Base-by-base conservation (phyloP, 805 yeast genomes). In the Wickerhamiella lipophila region DNA sequence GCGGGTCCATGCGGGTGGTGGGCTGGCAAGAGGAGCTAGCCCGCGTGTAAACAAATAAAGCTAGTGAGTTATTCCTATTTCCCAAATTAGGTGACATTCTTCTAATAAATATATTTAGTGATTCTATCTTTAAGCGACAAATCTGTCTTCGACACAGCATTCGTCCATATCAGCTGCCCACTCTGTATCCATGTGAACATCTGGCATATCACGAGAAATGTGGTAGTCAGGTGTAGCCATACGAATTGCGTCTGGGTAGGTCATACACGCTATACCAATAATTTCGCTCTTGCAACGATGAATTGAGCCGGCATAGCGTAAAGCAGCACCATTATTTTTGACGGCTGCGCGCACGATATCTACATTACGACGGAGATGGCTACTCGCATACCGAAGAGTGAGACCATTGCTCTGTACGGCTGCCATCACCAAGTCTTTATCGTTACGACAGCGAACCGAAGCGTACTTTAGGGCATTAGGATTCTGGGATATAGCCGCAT, bases 291-390 rank as follows among this genome's bases (percentile, higher is more conserved):
- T 32, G 38, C 38, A 32, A 4, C 38, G 11, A 11, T 32, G 38
- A 15, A 32, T 16, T 9, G 38, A n/a, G 6, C 38, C 38, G 18
- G 42, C 42, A 22, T 12, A 38, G 6, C 42, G 27, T 13, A 38
- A n/a, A 18, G 42, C 42, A 21, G 26, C 25, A 38, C 42, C 42
- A n/a, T 38, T 21, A 13, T 19, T 38, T 19, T 3, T 9, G 15
- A 42, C 38, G 3, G 46, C 46, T 9, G 38, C 38, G 6, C 23
- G 22, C n/a, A 42, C 38, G 3, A 42, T 38, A n/a, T 42, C 46
- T 5, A 19, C 8, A 23, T 42, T 30, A n/a, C 29, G 23, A 12
- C 21, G 36, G n/a, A 42, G 38, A 15, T n/a, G 15, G 9, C 21
- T 21, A 13, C 29, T 21, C 13, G 27, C 46, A 16, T 15, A 26